A percentile compares a stretch with the other conserved stretches of the same genome.
Conservation (phyloP, 2,329 filamentous ascomycete genomes). For the Orbilia ellipsospora region DNA sequence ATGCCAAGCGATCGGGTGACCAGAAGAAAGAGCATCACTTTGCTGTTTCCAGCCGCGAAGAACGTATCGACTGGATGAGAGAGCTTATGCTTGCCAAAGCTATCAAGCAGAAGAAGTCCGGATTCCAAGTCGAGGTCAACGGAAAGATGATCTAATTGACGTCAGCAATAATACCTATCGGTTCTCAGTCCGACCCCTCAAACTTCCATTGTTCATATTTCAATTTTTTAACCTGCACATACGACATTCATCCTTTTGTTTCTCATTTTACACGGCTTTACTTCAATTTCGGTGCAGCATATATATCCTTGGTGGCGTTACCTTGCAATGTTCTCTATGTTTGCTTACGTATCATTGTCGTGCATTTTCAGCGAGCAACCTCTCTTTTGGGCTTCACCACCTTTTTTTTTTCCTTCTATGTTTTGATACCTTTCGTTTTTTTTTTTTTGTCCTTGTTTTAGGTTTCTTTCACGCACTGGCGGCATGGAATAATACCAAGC, state of each 20-base stretch:
- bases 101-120: conserved; percentile 82
- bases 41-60: conserved; percentile 84
- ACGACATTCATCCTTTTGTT: conserved; percentile 5
- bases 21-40: conserved; percentile 81
- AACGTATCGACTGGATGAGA: conserved; percentile 97
- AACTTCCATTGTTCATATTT: conserved; percentile 1
- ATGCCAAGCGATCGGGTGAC: conserved; percentile 65
- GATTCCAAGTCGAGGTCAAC: conserved; percentile 84
- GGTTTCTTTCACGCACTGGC: conserved; percentile 49
- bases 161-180: conserved; percentile 3
- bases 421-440: conserved; percentile 11
- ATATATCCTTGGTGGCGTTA: conserved; percentile 44
- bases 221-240: conserved; percentile 24
- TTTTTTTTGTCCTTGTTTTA: conserved; percentile 19
- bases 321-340: conserved; percentile 16
- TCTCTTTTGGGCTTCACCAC: conserved; percentile 17
- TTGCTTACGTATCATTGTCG: conserved; percentile 28
- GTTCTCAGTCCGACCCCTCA: neutral
- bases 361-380: conserved; percentile 55
- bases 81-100: conserved; percentile 93
- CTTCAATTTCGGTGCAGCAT: conserved; percentile 26
- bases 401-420: conserved; percentile 7
- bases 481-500: conserved; percentile 49
- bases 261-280: conserved; percentile 18
- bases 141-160: conserved; percentile 74